Evolutionary conservation across 306 rosid species (phyloP).

Genomic region (Sophora flavescens): DNA sequence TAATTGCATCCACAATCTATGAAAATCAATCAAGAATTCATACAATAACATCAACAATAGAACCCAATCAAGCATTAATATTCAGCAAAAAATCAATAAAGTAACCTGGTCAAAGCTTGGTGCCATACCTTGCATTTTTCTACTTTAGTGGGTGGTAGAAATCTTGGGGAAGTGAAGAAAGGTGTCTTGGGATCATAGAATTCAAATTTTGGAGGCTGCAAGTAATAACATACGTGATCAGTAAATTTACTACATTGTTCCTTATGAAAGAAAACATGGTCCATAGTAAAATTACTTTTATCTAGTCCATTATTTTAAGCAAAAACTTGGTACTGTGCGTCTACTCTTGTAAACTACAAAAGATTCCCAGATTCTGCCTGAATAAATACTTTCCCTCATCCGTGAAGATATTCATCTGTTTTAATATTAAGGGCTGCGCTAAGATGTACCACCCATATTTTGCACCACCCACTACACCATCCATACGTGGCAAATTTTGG

Average conservation of each 20-base stretch:
- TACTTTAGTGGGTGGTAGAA: slow-evolving; percentile 96
- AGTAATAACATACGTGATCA: slow-evolving; percentile 39
- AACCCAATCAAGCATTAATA: slow-evolving; percentile 11
- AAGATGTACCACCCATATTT: too few species aligned
- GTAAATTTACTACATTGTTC: slow-evolving; percentile 24
- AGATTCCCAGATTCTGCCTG: slow-evolving; percentile 18
- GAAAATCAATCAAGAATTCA: slow-evolving; percentile 37
- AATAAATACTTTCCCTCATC: slow-evolving; percentile 1
- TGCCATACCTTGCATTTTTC: slow-evolving; percentile 91
- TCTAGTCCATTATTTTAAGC: slow-evolving; percentile 24
- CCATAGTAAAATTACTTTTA: slow-evolving; percentile 22
- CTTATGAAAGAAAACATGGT: slow-evolving; percentile 6
- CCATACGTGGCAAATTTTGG: too few species aligned
- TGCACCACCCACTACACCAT: too few species aligned
- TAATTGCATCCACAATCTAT: slow-evolving; percentile 87
- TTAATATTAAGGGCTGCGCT: slow-evolving; percentile 26
- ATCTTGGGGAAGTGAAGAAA: slow-evolving; percentile 95
- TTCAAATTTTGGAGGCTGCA: slow-evolving; percentile 86
- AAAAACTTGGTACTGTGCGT: slow-evolving; percentile 5
- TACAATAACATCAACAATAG: slow-evolving; percentile 33
- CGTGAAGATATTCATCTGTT: slow-evolving; percentile 13
- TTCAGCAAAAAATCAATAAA: slow-evolving; percentile 18
- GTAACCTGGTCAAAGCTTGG: slow-evolving; percentile 29
- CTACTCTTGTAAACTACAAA: slow-evolving; percentile 20
- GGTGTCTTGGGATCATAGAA: slow-evolving; percentile 97